Conservation (phyloP, 768 basidiomycete species). For the Lactifluus hygrophoroides region DNA sequence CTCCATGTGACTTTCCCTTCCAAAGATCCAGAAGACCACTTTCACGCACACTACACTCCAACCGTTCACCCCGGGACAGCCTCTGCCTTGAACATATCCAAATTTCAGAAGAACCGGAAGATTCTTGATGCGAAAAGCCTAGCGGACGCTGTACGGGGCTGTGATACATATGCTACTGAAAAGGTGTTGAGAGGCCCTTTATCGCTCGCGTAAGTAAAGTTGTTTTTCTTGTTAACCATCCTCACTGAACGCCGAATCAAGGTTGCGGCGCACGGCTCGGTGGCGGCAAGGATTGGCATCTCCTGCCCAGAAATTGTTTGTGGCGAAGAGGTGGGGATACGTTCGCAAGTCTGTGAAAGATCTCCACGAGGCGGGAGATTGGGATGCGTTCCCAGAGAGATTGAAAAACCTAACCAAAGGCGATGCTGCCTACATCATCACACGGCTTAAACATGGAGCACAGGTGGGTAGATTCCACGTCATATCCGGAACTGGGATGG, state of each 20-base stretch:
- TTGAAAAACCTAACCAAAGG: conserved; percentile 58
- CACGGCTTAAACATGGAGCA: conserved; percentile 69
- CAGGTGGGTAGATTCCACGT: conserved; percentile 34
- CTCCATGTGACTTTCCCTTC: background rate
- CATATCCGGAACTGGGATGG: background rate
- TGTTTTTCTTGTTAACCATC: background rate
- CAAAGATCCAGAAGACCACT: conserved; percentile 28
- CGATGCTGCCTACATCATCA: conserved; percentile 70
- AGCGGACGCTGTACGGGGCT: conserved; percentile 52
- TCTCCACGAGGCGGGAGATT: conserved; percentile 20
- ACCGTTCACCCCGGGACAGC: conserved; percentile 25
- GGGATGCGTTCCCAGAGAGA: conserved; percentile 25
- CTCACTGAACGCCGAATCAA: conserved; percentile 21
- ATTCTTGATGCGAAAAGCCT: conserved; percentile 50
- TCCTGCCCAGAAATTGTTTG: conserved; percentile 46
- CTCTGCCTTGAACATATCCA: conserved; percentile 11
- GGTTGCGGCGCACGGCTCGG: conserved; percentile 51
- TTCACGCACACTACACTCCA: conserved; percentile 47
- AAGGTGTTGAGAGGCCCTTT: conserved; percentile 47
- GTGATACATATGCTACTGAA: conserved; percentile 54
- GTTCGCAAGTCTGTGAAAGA: conserved; percentile 21
- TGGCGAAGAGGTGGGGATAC: conserved; percentile 44
- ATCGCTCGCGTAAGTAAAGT: conserved; percentile 40
- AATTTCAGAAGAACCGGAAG: conserved; percentile 20
- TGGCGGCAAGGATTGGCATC: conserved; percentile 63